A percentile compares a stretch with the other conserved stretches of the same genome.
Evolutionary conservation across 768 basidiomycete genomes (phyloP).

Genomic region (Amanita inopinata): DNA sequence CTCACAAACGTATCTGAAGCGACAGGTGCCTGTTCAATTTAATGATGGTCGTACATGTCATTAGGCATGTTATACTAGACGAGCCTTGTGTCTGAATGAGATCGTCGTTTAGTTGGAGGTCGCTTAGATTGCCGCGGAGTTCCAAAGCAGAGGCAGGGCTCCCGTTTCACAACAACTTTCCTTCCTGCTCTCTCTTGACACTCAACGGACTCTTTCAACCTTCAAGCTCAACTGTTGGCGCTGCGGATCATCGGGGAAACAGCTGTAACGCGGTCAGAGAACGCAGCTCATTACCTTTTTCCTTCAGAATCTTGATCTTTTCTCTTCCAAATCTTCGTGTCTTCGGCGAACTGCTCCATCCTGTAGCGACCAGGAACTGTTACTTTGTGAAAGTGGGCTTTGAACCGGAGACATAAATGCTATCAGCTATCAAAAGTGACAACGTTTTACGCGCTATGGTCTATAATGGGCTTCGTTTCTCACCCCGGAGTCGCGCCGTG

Average conservation of each 20-base stretch:
- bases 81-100: too few relatives aligned
- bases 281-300: neutral
- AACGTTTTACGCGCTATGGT: too few relatives aligned
- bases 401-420: too few relatives aligned
- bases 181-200: neutral
- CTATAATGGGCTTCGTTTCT: too few relatives aligned
- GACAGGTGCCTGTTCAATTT: too few relatives aligned
- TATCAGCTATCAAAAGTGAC: too few relatives aligned
- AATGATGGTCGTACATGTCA: too few relatives aligned
- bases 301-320: neutral
- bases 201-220: neutral
- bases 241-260: slow-evolving; percentile 2
- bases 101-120: neutral
- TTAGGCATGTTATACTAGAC: too few relatives aligned
- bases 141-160: neutral
- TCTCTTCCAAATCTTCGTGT: neutral
- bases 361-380: too few relatives aligned
- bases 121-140: slow-evolving; percentile 2
- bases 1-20: too few relatives aligned
- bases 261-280: neutral
- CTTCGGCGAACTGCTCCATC: neutral
- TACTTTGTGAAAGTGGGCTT: too few relatives aligned
- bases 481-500: too few relatives aligned
- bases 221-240: slow-evolving; percentile 3
- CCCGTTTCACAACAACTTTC: neutral